These are phyloP conservation scores for Pythium periplocum DNA, from an alignment of 352 stramenopile genomes.

Conservation along the genomic window DNA sequence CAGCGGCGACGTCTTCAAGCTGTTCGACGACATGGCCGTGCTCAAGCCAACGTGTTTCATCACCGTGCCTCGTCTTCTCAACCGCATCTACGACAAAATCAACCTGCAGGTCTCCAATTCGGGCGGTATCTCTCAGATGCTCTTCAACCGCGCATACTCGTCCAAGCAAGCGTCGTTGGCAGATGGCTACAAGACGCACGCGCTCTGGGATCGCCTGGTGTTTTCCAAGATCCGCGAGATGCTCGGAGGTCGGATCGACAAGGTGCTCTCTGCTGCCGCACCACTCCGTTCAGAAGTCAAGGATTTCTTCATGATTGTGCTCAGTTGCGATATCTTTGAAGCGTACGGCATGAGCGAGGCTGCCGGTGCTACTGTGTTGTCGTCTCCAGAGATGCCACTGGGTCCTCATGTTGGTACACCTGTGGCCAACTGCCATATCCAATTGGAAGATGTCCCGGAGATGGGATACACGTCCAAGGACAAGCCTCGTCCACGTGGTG, in stretches of 20 bases:
- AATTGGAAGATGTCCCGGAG: constrained; percentile 91
- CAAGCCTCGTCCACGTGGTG: constrained; percentile 32
- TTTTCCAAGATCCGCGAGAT: constrained; percentile 86
- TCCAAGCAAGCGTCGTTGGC: constrained; percentile 31
- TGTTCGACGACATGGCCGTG: constrained; percentile 90
- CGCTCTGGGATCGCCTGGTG: constrained; percentile 90
- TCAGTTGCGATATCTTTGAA: constrained; percentile 86
- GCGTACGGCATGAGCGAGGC: constrained; percentile 95
- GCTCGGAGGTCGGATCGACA: constrained; percentile 76
- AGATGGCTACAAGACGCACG: constrained; percentile 32
- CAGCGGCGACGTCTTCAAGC: constrained; percentile 76
- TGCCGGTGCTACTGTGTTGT: constrained; percentile 74
- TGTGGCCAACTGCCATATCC: constrained; percentile 76
- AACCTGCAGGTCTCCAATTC: constrained; percentile 36
- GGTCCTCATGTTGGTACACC: constrained; percentile 91
- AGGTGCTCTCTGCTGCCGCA: constrained; percentile 93
- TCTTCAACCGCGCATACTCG: constrained; percentile 39
- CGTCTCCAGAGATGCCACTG: constrained; percentile 24
- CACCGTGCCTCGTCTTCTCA: constrained; percentile 90
- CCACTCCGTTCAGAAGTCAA: constrained; percentile 88
- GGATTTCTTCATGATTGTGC: constrained; percentile 90
- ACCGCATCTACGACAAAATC: constrained; percentile 95
- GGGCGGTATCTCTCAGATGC: constrained; percentile 31
- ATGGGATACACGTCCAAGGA: constrained; percentile 92
- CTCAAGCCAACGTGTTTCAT: constrained; percentile 89